Evolutionary conservation across 305 asterid species (phyloP), one percentile per base, ranked within the genome.

Genomic region (Coffea humblotiana): DNA sequence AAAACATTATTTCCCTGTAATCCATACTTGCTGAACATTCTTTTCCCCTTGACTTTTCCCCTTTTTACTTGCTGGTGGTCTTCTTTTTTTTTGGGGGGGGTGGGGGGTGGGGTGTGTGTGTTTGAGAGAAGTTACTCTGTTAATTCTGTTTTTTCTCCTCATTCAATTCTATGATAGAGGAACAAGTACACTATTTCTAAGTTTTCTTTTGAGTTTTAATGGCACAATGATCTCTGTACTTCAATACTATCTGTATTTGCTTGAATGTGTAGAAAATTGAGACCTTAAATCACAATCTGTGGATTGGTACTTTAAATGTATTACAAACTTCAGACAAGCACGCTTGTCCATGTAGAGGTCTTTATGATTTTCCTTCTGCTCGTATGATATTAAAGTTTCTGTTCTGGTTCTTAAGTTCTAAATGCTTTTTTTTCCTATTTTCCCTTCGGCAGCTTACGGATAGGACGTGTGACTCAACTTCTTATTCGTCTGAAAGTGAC

Each of bases 401-500:
- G 1, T 0, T 58, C 67, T 61, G 35, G 16, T 74, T 21, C 16
- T 63, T 75, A 76, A 75, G 72, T 12, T 75, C 19, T 1, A 19
- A 74, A 23, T 66, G 49, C 60, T 15, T 65, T 37, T 69, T 80
- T 40, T 3, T 3, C 43, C 43, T 40, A 3, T 40, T 40, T 40
- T 40, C 43, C 43, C 43, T 70, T 81, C 69, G 83, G 81, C 97
- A 95, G 98, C 81, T 85, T 49, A 84, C 85, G 76, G 91, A 87
- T 78, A 79, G 88, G 88, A 78, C 86, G 70, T 86, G 88, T 61
- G 91, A 82, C 82, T 86, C 97, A 82, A 78, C 91, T 81, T 88
- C 89, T 87, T 86, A 70, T 78, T 88, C 92, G 75, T 88, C 97
- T 37, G 88, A 87, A 83, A 82, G 79, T 32, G 92, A 89, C 52